Evolutionary conservation across 495 filamentous ascomycete genomes (phyloP), one percentile per base, ranked within the genome.

Genomic region (Podospora didyma): DNA sequence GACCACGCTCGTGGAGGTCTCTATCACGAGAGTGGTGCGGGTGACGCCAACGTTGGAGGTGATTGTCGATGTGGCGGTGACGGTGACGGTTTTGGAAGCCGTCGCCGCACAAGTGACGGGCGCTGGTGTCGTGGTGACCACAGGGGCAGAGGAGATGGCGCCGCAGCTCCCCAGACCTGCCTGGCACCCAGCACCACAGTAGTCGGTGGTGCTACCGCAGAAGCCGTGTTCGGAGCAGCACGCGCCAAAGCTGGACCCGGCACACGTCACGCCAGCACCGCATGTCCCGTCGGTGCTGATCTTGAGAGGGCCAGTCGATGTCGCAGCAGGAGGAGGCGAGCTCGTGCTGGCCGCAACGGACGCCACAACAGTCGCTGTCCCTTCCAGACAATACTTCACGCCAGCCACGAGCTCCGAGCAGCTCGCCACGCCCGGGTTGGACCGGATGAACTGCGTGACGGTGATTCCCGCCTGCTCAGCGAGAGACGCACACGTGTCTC

Each of bases 181-280:
- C 24, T 75, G 74, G 58, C 75, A 78, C 1, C 73, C 75, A 2
- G 56, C 48, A 24, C 56, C 53, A 57, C 68, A 78, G 57, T 74
- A 67, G 67, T 78, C 64, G 54, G 50, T 54, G 23, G 68, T 73
- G 59, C 62, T 64, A 37, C 73, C 69, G 48, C 73, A 76, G 28
- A 54, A 73, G n/a, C 71, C 65, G 60, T 73, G 68, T 53, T 54
- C 60, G 41, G 75, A 78, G 56, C 75, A 78, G 54, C 75, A 78
- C 47, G 57, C 62, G 22, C 75, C 75, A 49, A 55, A 78, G 5
- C 46, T 35, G 2, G 74, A 76, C 4, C 74, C 74, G 0, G 62
- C 45, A 49, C 75, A 78, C 11, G 75, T 78, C 16, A 74, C 47
- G 9, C 71, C 69, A 3, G 57, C 47, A 3, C 75, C 75, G 26